These are phyloP conservation scores for Hymenoscyphus infarciens DNA, from an alignment of 2,329 filamentous ascomycete species.

Conservation along the genomic window DNA sequence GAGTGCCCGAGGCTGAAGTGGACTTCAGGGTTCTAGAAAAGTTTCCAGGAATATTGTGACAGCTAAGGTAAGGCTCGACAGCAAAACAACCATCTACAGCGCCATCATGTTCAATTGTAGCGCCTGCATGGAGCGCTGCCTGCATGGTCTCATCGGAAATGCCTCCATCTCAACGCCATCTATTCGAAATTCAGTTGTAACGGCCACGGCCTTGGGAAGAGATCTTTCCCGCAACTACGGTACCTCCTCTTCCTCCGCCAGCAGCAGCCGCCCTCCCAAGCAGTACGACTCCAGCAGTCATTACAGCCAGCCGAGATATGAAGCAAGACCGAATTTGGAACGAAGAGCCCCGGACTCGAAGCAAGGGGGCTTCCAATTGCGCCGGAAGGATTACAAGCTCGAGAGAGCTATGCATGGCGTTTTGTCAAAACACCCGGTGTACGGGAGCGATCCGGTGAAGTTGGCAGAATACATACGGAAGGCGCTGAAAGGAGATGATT, in stretches of 20 bases:
- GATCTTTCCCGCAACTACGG: conserved; percentile 15
- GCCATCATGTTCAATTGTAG: conserved; percentile 31
- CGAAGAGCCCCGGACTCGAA: neutral
- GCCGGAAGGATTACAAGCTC: conserved; percentile 10
- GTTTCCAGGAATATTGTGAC: neutral
- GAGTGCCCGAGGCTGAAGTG: neutral
- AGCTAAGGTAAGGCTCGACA: neutral
- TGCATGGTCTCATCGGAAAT: conserved; percentile 30
- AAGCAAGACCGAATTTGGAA: neutral
- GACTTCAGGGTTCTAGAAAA: neutral
- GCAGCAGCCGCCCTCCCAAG: neutral
- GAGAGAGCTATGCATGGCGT: conserved; percentile 9
- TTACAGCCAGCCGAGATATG: neutral
- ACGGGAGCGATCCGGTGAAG: conserved; percentile 60
- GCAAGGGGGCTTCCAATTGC: conserved; percentile 1
- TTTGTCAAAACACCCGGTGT: conserved; percentile 25
- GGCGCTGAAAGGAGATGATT: conserved; percentile 55
- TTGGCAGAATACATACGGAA: conserved; percentile 65
- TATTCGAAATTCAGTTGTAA: neutral
- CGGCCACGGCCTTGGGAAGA: conserved; percentile 8
- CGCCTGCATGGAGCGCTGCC: conserved; percentile 30
- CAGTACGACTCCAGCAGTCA: neutral
- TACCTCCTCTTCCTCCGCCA: neutral
- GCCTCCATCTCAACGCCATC: conserved; percentile 16
- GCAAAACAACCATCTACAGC: neutral